phyloP scores from a whole-genome alignment of 2,329 filamentous ascomycete genomes.

The Xylariaceae sp. region DNA sequence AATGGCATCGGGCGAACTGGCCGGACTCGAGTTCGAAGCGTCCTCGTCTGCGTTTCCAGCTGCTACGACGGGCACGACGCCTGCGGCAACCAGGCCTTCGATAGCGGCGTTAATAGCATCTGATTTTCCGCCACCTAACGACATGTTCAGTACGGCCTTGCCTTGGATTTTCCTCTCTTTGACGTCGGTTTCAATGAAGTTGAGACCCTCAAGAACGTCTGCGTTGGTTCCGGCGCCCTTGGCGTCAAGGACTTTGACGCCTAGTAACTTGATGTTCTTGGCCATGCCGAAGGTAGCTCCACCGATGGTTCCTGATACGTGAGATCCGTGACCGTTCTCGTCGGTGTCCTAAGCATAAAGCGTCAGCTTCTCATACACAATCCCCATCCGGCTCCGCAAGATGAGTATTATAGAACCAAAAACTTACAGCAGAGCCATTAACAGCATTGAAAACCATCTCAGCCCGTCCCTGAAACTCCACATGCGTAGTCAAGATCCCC shows the following conservation, averaged over 20 bases:
- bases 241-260: slow-evolving; percentile 57
- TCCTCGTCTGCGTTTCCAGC: slow-evolving; percentile 54
- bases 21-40: slow-evolving; percentile 47
- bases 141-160: slow-evolving; percentile 60
- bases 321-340: slow-evolving; percentile 58
- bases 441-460: slow-evolving; percentile 49
- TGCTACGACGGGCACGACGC: slow-evolving; percentile 53
- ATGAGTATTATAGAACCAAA: background rate
- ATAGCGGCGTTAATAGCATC: slow-evolving; percentile 51
- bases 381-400: background rate
- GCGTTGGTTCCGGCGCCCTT: slow-evolving; percentile 44
- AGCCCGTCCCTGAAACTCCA: slow-evolving; percentile 52
- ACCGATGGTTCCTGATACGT: slow-evolving; percentile 58
- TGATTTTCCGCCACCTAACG: slow-evolving; percentile 47
- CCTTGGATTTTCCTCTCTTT: slow-evolving; percentile 37
- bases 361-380: slow-evolving; percentile 15
- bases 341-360: slow-evolving; percentile 41
- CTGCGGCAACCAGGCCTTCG: slow-evolving; percentile 42
- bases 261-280: slow-evolving; percentile 50
- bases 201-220: slow-evolving; percentile 53
- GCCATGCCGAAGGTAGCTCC: slow-evolving; percentile 57
- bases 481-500: slow-evolving; percentile 52
- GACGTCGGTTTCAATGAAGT: slow-evolving; percentile 49
- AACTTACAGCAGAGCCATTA: slow-evolving; percentile 38
- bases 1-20: slow-evolving; percentile 50